Base-by-base conservation (phyloP, 345 rosid species). In the Eucalyptus microcorys region DNA sequence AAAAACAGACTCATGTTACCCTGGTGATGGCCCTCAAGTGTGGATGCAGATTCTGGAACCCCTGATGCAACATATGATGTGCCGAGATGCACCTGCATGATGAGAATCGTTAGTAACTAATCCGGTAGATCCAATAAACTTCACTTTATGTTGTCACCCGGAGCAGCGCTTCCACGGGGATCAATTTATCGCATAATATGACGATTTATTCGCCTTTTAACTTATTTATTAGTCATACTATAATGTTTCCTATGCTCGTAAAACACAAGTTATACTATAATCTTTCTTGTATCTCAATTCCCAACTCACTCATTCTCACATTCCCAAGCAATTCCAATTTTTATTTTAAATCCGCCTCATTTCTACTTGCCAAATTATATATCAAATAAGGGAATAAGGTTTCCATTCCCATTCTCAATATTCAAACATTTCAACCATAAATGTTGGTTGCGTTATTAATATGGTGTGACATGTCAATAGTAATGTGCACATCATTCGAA, bases 401-500 rank as follows among this genome's bases (percentile, higher is more conserved):
- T 6, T 6, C 0, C 2, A 50, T 50, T 6, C 2, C 1, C 8
- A 50, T 50, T 6, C 2, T 50, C 21, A 50, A 50, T 50, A 50
- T 53, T 10, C 2, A 53, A 53, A 53, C 2, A 53, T 53, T 17
- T 2, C 10, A 53, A 21, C 57, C 4, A 21, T 19, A 52, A 52
- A 17, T 17, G 4, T 52, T 19, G 4, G 10, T 52, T 52, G 26
- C 1, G 4, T 52, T 16, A 49, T 16, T 52, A 53, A 53, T 53
- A 16, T 21, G 26, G 5, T 21, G 11, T 0, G 26, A 8, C 2
- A 0, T 2, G 57, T 8, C 2, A 53, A 53, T 8, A 53, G 5
- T 53, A 53, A 19, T 7, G 4, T 53, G 10, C 26, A 7, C 26
- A 53, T 53, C 11, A 53, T 53, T 53, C 26, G 2, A 53, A 21